Evolutionary conservation across 2,329 filamentous ascomycete species (phyloP), one percentile per base, ranked within the genome.

Genomic region (Aspergillus hiratsukae): DNA sequence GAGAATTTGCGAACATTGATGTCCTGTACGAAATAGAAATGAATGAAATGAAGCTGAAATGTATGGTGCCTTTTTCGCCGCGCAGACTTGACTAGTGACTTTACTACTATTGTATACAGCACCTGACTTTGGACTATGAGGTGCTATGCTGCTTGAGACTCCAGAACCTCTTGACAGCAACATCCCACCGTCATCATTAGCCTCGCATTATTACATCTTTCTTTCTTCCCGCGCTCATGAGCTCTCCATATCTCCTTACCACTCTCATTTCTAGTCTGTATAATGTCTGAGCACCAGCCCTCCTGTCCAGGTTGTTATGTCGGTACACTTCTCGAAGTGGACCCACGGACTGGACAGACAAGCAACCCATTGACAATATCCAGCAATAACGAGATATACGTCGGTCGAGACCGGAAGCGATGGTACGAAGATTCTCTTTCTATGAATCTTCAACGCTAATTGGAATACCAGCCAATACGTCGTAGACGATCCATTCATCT

Each of bases 401-500:
- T 76, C 40, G 75, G 75, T 6, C 62, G 75, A 55, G 68, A 76
- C 52, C 27, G 25, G 14, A 66, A 52, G 19, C 63, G 41, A 52
- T 76, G 75, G 75, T 74, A 59, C 3, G 27, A 14, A 37, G 5
- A 51, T 43, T 19, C 14, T 25, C 23, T 10, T 37, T n/a, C 3
- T 1, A 27, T 14, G 43, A 31, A 28, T 43, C 3, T 41, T 14
- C 56, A 25, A 37, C 50, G 55, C 56, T 62, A 62, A 60, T 48
- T 14, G 23, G 9, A 8, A 17, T 19, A n/a, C 55, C 35, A 77
- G 75, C 58, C 64, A 72, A 51, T 70, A 67, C 52, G 59, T 69
- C 6, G 41, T 78, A 21, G 53, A 69, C 2, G 69, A 76, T 50
- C 66, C 61, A 6, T 57, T 63, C 29, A 61, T 78, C 14, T 80